Evolutionary conservation across 352 stramenopile genomes (phyloP).

Genomic region (Globisporangium viniferum): DNA sequence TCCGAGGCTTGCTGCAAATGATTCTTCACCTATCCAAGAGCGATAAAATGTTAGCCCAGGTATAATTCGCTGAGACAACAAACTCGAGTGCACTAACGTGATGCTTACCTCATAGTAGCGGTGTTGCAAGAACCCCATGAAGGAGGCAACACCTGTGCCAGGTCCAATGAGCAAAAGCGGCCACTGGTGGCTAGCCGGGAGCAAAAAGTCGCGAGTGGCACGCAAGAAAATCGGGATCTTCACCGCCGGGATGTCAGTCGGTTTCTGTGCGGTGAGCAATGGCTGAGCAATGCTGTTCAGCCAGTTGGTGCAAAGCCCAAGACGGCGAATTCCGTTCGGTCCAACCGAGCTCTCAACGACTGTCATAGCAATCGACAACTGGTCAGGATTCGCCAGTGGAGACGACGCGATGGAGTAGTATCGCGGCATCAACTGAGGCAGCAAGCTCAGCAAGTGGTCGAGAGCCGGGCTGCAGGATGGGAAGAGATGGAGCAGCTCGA

Average conservation of each 20-base stretch:
- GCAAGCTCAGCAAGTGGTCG: constrained; percentile 78
- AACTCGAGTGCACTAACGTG: background rate
- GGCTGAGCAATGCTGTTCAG: constrained; percentile 45
- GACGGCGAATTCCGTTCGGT: constrained; percentile 30
- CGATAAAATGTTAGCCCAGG: background rate
- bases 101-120: constrained; percentile 35
- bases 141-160: constrained; percentile 95
- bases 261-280: constrained; percentile 13
- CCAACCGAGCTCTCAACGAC: constrained; percentile 86
- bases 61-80: background rate
- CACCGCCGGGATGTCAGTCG: constrained; percentile 7
- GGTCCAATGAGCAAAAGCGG: constrained; percentile 95
- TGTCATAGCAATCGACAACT: constrained; percentile 88
- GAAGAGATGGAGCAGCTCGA: constrained; percentile 92
- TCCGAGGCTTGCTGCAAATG: constrained; percentile 22
- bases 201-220: constrained; percentile 85
- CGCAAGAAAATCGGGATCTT: constrained; percentile 90
- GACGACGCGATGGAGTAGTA: constrained; percentile 96
- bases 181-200: constrained; percentile 75
- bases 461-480: constrained; percentile 90
- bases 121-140: constrained; percentile 95
- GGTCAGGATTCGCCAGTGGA: constrained; percentile 65
- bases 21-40: constrained; percentile 6
- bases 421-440: constrained; percentile 89
- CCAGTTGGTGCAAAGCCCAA: constrained; percentile 68